A percentile compares a stretch with the other conserved stretches of the same genome.
These are phyloP conservation scores for Lodderomyces pseudojiufengensis DNA, from an alignment of 1,139 yeast species.

Conservation along the genomic window DNA sequence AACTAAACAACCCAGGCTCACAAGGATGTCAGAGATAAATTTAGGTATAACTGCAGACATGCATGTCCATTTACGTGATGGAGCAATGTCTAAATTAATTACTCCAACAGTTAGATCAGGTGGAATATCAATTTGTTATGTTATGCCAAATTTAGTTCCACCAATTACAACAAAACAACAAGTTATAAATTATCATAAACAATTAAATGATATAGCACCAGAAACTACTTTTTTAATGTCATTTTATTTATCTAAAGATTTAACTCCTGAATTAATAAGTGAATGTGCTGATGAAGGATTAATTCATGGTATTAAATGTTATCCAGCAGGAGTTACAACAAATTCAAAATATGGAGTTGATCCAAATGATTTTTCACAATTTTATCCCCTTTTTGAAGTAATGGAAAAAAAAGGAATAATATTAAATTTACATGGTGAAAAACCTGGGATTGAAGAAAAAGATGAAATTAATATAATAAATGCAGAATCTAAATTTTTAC, in stretches of 20 bases:
- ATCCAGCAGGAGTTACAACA: slow-evolving; percentile 98
- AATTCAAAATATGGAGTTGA: slow-evolving; percentile 92
- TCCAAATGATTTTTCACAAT: slow-evolving; percentile 82
- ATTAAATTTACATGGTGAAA: slow-evolving; percentile 91
- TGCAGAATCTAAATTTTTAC: slow-evolving; percentile 90
- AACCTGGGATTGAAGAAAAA: slow-evolving; percentile 58
- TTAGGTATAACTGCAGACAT: slow-evolving; percentile 89
- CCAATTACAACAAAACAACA: slow-evolving; percentile 80
- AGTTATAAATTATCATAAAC: slow-evolving; percentile 65
- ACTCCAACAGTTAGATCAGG: slow-evolving; percentile 90
- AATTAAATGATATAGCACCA: slow-evolving; percentile 68
- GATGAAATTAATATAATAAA: slow-evolving; percentile 75
- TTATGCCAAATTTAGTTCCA: slow-evolving; percentile 95
- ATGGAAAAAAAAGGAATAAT: slow-evolving; percentile 77
- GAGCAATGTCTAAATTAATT: slow-evolving; percentile 84
- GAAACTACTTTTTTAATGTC: slow-evolving; percentile 88
- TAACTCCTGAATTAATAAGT: slow-evolving; percentile 81
- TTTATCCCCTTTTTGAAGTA: slow-evolving; percentile 84
- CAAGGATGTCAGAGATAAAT: slow-evolving; percentile 36
- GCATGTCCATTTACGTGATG: slow-evolving; percentile 95
- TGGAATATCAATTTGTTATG: slow-evolving; percentile 85
- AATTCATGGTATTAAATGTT: slow-evolving; percentile 85
- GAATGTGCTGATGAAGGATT: slow-evolving; percentile 68
- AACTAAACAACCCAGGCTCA: not conserved
- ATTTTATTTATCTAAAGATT: slow-evolving; percentile 68